Percentiles rank a stretch among this genome's conserved stretches.
These are phyloP conservation scores for Phytopythium mirpurense DNA, from an alignment of 352 stramenopile genomes.

Conservation along the genomic window DNA sequence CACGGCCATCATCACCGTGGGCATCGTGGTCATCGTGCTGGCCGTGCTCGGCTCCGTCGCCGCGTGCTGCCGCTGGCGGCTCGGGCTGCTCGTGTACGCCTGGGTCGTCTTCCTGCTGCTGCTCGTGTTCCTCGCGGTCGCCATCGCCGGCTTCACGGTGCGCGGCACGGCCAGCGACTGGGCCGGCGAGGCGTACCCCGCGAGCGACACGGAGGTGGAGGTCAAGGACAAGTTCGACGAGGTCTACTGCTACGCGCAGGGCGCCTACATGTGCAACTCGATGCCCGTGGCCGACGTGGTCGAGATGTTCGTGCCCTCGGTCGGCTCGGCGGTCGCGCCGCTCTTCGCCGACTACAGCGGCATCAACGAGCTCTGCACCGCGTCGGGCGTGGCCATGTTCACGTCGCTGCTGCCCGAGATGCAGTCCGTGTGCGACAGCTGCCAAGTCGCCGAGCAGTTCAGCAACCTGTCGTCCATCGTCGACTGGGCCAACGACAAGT, in stretches of 20 bases:
- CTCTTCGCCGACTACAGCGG: slow-evolving; percentile 41
- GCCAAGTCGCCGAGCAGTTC: slow-evolving; percentile 42
- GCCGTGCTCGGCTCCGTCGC: slow-evolving; percentile 52
- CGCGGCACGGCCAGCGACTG: slow-evolving; percentile 40
- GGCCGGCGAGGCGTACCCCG: slow-evolving; percentile 41
- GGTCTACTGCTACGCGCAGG: slow-evolving; percentile 71
- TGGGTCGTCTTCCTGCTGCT: slow-evolving; percentile 44
- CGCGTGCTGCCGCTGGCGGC: slow-evolving; percentile 50
- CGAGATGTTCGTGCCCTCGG: slow-evolving; percentile 38
- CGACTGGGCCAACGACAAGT: slow-evolving; percentile 77
- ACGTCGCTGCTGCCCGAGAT: slow-evolving; percentile 21
- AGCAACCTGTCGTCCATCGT: slow-evolving; percentile 69
- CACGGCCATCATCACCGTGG: slow-evolving; percentile 44
- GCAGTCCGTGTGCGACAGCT: slow-evolving; percentile 43
- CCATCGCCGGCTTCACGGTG: slow-evolving; percentile 39
- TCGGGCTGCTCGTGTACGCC: slow-evolving; percentile 54
- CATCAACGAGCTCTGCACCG: slow-evolving; percentile 52
- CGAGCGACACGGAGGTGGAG: slow-evolving; percentile 31
- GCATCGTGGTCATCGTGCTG: slow-evolving; percentile 47
- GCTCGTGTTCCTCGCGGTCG: slow-evolving; percentile 42
- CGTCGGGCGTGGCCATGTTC: background rate
- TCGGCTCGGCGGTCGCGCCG: slow-evolving; percentile 24
- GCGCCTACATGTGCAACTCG: slow-evolving; percentile 63
- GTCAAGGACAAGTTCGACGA: slow-evolving; percentile 63
- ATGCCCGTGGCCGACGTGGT: slow-evolving; percentile 47